Evolutionary conservation across 441 rosid genomes (phyloP).

Genomic region (Kokia cookei): DNA sequence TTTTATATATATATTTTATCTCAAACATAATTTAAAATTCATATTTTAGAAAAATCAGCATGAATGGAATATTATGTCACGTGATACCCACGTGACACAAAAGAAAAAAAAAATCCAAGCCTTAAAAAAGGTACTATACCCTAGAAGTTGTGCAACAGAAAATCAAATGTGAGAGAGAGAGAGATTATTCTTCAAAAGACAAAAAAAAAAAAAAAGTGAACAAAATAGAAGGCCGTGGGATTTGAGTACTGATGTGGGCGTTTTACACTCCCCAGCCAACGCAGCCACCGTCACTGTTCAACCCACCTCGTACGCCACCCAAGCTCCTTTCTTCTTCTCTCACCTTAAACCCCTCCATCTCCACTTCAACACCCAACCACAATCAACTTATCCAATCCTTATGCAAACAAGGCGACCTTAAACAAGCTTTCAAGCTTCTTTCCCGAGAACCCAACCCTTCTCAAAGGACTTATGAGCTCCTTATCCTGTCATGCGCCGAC

Average conservation of each 20-base stretch:
- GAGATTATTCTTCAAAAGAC: neutral
- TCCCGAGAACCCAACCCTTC: slow-evolving; percentile 51
- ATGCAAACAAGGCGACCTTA: slow-evolving; percentile 63
- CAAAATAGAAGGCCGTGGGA: neutral
- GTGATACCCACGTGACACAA: neutral
- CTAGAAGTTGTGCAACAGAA: neutral
- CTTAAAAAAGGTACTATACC: neutral
- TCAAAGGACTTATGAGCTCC: slow-evolving; percentile 82
- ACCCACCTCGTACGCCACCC: slow-evolving; percentile 25
- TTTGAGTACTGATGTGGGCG: slow-evolving; percentile 36
- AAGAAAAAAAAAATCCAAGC: neutral
- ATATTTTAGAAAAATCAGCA: too few species aligned
- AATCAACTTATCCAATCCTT: slow-evolving; percentile 56
- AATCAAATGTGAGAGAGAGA: neutral
- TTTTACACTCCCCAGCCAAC: slow-evolving; percentile 37
- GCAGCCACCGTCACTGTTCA: slow-evolving; percentile 22
- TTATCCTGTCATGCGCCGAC: slow-evolving; percentile 59
- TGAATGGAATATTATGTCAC: neutral
- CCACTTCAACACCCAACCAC: slow-evolving; percentile 11
- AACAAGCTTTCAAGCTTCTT: slow-evolving; percentile 58
- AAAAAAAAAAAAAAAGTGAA: neutral
- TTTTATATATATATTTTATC: too few species aligned
- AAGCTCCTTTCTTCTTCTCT: slow-evolving; percentile 35
- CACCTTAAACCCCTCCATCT: slow-evolving; percentile 29
- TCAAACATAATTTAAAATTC: too few species aligned